Evolutionary conservation across 345 rosid species (phyloP).

Genomic region (Populus simonii): DNA sequence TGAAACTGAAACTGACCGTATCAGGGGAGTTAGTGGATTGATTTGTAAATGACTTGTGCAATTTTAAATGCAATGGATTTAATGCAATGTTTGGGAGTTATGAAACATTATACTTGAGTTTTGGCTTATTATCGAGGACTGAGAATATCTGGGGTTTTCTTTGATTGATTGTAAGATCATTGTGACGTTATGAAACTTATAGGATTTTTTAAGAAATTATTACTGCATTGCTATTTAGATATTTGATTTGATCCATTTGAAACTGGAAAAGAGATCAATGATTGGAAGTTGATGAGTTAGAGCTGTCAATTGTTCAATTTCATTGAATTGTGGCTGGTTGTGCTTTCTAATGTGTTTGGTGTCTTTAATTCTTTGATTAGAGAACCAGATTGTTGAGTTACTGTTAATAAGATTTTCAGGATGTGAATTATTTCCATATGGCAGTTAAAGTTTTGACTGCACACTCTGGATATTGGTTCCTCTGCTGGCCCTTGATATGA

Average conservation of each 20-base stretch:
- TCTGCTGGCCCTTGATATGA: background rate
- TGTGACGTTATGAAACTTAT: background rate
- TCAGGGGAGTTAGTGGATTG: slow-evolving; percentile 2
- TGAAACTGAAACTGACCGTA: background rate
- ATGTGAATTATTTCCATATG: background rate
- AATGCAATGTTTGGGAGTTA: slow-evolving; percentile 10
- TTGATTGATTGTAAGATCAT: background rate
- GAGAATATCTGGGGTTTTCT: background rate
- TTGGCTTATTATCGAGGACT: background rate
- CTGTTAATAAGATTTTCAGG: background rate
- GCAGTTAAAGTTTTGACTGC: background rate
- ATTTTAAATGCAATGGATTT: slow-evolving; percentile 13
- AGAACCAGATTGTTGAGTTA: background rate
- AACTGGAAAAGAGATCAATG: background rate
- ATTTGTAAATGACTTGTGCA: slow-evolving; percentile 1
- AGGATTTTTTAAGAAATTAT: background rate
- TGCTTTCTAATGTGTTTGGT: background rate
- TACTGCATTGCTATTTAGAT: slow-evolving; percentile 2
- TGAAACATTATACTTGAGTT: background rate
- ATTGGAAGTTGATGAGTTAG: slow-evolving; percentile 3
- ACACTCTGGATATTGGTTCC: background rate
- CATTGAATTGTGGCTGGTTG: background rate
- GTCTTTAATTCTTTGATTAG: background rate
- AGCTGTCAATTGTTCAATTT: slow-evolving; percentile 1
- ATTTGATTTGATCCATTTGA: slow-evolving; percentile 3